Percentiles rank a stretch among this genome's conserved stretches.
Conservation (phyloP, 495 filamentous ascomycete genomes). For the Aspergillus sclerotioniger region DNA sequence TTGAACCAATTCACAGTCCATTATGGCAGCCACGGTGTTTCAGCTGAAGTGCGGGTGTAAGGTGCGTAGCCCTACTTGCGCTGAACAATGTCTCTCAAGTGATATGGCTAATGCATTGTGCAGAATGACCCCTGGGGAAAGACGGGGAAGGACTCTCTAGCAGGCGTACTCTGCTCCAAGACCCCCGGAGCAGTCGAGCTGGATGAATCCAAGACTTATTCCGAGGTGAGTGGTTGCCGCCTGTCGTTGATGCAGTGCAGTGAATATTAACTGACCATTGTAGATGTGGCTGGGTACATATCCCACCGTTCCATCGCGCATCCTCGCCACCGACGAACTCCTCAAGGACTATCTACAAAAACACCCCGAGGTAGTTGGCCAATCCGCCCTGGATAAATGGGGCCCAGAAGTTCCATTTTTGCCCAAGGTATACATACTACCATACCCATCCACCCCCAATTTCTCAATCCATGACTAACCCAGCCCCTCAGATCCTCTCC, state of each 20-base stretch:
- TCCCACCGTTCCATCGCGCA: conserved; percentile 64
- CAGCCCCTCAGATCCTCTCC: conserved; percentile 63
- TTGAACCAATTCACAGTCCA: not conserved
- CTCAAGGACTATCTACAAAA: conserved; percentile 64
- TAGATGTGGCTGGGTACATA: conserved; percentile 87
- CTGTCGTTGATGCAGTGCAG: no score
- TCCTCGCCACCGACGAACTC: conserved; percentile 59
- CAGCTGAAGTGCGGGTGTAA: conserved; percentile 44
- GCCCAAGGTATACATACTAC: conserved; percentile 62
- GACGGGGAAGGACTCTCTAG: conserved; percentile 42
- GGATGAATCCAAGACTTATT: conserved; percentile 44
- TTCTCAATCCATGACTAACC: not conserved
- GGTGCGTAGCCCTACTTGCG: conserved; percentile 21
- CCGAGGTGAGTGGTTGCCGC: no score
- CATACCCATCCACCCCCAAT: not conserved
- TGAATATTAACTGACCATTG: no score
- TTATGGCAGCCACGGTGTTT: conserved; percentile 38
- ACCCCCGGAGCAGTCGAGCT: conserved; percentile 39
- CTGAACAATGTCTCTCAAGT: not conserved
- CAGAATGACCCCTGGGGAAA: conserved; percentile 53
- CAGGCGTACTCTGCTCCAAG: conserved; percentile 41
- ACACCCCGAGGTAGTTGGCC: conserved; percentile 65
- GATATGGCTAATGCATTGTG: not conserved
- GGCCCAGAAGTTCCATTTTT: conserved; percentile 69
- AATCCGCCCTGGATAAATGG: conserved; percentile 60